Percentiles rank a stretch among this genome's conserved stretches.
phyloP scores from a whole-genome alignment of 139 green algal species.

The Chlamydomonas schloesseri region DNA sequence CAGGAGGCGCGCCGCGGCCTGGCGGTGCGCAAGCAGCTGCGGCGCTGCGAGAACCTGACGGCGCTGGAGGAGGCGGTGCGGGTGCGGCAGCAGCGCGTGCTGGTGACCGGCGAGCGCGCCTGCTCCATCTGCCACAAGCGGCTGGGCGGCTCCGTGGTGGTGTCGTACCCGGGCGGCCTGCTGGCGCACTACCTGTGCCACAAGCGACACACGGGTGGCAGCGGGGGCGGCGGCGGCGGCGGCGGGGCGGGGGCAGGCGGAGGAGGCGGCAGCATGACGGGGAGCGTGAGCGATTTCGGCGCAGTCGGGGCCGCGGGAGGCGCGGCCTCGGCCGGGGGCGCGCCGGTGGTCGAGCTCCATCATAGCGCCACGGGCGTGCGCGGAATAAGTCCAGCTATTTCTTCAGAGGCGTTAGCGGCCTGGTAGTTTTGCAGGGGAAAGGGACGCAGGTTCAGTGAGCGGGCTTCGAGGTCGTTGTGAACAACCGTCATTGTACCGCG shows the following conservation, averaged over 20 bases:
- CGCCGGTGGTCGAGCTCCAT: too few relatives aligned
- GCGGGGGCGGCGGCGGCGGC: not conserved
- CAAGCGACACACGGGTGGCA: constrained; percentile 41
- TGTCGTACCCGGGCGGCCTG: constrained; percentile 75
- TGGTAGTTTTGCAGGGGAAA: too few relatives aligned
- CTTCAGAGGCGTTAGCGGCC: too few relatives aligned
- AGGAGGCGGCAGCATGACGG: not conserved
- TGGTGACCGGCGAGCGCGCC: constrained; percentile 78
- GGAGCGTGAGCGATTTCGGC: too few relatives aligned
- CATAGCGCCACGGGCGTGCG: too few relatives aligned
- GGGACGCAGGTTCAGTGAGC: too few relatives aligned
- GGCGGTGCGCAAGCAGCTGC: constrained; percentile 72
- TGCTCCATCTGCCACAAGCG: constrained; percentile 91
- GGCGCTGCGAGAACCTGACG: constrained; percentile 67
- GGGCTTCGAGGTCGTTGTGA: too few relatives aligned
- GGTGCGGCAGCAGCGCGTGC: constrained; percentile 63
- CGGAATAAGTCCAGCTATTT: too few relatives aligned
- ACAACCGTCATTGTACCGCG: too few relatives aligned
- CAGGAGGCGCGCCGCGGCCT: constrained; percentile 74
- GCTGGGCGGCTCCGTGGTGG: constrained; percentile 80
- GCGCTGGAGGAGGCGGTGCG: constrained; percentile 70
- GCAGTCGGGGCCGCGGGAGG: too few relatives aligned
- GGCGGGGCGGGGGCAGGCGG: not conserved
- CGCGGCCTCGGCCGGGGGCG: not conserved
- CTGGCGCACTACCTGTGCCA: constrained; percentile 88